Evolutionary conservation across 2,329 filamentous ascomycete species (phyloP).

Genomic region (Ophiostoma novo-ulmi): DNA sequence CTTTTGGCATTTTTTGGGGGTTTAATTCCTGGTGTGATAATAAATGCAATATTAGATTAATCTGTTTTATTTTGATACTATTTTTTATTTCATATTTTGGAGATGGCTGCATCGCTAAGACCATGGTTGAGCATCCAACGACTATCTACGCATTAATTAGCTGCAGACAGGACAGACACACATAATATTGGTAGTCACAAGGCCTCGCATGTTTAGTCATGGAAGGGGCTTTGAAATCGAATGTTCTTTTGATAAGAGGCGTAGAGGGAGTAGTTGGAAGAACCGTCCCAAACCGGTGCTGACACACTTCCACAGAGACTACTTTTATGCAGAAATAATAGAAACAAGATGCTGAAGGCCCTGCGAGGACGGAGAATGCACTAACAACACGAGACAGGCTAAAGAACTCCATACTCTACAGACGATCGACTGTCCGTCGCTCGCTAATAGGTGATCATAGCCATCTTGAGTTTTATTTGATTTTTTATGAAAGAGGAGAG

Average conservation of each 20-base stretch:
- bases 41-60: background rate
- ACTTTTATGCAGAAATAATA: background rate
- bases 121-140: slow-evolving; percentile 7
- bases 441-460: background rate
- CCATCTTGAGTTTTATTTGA: background rate
- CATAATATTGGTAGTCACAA: slow-evolving; percentile 2
- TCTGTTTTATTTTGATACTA: background rate
- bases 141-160: background rate
- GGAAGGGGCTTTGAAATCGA: background rate
- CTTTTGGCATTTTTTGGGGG: background rate
- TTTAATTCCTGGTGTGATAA: background rate
- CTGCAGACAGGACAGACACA: background rate
- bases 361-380: background rate
- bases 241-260: background rate
- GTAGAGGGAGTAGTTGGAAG: background rate
- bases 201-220: background rate
- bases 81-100: background rate
- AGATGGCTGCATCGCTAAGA: slow-evolving; percentile 12
- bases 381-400: background rate
- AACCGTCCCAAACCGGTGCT: background rate
- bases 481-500: background rate
- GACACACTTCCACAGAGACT: slow-evolving; percentile 1
- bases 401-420: background rate
- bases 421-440: background rate
- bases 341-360: no score